Evolutionary conservation across 2,329 filamentous ascomycete species (phyloP), one percentile per base, ranked within the genome.

Genomic region (Stagonosporopsis rhizophila): DNA sequence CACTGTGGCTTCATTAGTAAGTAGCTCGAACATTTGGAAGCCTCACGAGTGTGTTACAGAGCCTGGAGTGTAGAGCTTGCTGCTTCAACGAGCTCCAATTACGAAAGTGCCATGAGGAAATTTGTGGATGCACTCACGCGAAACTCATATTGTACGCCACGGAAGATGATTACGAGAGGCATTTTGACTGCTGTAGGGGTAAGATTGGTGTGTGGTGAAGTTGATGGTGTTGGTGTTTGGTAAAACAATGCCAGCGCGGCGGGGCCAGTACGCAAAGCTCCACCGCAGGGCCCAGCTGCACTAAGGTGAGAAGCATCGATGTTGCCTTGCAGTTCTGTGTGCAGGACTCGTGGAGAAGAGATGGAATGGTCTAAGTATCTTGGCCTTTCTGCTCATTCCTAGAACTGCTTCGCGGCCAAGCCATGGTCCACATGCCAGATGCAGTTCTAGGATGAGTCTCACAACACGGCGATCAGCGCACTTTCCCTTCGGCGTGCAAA

Each of bases 151-250:
- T 44, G 11, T 7, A 27, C 23, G 8, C 15, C 48, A 14, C 9
- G 30, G 11, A 30, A 22, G 8, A 39, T 23, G 12, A 15, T 22
- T 12, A 32, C 23, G n/a, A 28, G 17, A 19, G 17, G 32, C n/a
- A 23, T 28, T 6, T 30, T 15, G 23, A 19, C 6, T 44, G 17
- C 19, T 25, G 12, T 37, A 17, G 17, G 7, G n/a, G 40, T 14
- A 44, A 9, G 11, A 3, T 6, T 32, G 2, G 8, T 44, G 17
- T 22, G 23, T 44, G 40, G 12, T 44, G 40, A 8, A 44, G 30
- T 44, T 32, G 48, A 17, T 39, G 48, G 12, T 52, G 40, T 44
- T 52, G 48, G 40, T 44, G 48, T 52, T 44, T 38, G 32, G 14
- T 34, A 41, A 52, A 44, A 52, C 48, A 28, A 34, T 52, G 48